Conservation (phyloP, 1,139 yeast genomes). For the Hemisphaericaspora xylofermentans region DNA sequence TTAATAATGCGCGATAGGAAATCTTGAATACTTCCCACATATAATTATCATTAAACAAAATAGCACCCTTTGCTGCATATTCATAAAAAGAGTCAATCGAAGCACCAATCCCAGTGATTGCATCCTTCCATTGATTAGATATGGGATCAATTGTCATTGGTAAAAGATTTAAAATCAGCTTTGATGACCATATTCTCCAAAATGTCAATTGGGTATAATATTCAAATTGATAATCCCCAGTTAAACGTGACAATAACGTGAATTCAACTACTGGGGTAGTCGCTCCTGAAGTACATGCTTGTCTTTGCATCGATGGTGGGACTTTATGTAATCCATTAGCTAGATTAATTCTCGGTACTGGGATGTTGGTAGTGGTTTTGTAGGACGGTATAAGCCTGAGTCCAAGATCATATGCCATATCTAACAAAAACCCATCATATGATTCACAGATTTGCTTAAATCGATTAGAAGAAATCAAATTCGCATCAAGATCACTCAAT, state of each 20-base stretch:
- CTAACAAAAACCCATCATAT: conserved; percentile 70
- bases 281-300: conserved; percentile 86
- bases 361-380: conserved; percentile 58
- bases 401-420: conserved; percentile 73
- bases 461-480: conserved; percentile 16
- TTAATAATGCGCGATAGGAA: conserved; percentile 58
- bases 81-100: conserved; percentile 93
- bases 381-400: conserved; percentile 65
- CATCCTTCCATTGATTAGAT: conserved; percentile 55
- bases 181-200: conserved; percentile 66
- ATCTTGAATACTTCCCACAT: conserved; percentile 60
- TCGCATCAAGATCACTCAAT: conserved; percentile 50
- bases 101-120: conserved; percentile 82
- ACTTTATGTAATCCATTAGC: conserved; percentile 48
- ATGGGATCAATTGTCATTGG: conserved; percentile 78
- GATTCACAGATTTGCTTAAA: conserved; percentile 22
- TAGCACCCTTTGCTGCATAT: conserved; percentile 75
- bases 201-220: conserved; percentile 61
- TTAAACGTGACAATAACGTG: conserved; percentile 66
- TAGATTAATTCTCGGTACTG: conserved; percentile 72
- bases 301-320: conserved; percentile 45
- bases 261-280: conserved; percentile 81
- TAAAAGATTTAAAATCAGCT: conserved; percentile 61
- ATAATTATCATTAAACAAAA: conserved; percentile 66
- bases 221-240: conserved; percentile 74